Base-by-base conservation (phyloP, 2,329 filamentous ascomycete genomes). In the Fusarium subtropicale region DNA sequence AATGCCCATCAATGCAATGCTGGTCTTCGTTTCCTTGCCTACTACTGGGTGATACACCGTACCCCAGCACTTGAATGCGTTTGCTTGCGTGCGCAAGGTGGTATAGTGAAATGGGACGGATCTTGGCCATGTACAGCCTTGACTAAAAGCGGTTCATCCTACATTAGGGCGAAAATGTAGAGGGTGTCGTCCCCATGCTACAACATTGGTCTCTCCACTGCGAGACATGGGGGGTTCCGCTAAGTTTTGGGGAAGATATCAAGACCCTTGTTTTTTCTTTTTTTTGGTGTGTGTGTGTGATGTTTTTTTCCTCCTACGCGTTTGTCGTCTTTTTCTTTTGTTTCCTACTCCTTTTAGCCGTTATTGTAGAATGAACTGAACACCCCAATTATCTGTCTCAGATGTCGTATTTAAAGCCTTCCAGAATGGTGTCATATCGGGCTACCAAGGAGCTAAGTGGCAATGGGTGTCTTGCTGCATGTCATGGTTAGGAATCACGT, bases 151-250 rank as follows among this genome's bases (percentile, higher is more conserved):
- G 74, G 72, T 74, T 75, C 68, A 60, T 72, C 73, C 68, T 75
- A 77, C 76, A 78, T 78, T 78, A 77, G 76, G 68, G 72, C 70
- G 66, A 51, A 66, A 71, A 69, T 69, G 74, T 64, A 68, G 76
- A 76, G 76, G 76, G 75, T 77, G 71, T 60, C 70, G 75, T 75
- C 51, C 60, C 53, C 53, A 46, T 75, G 75, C 68, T 68, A 56
- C 60, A 60, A 73, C 70, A 68, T 53, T 55, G 50, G 57, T 45
- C 56, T 71, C 72, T 64, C 71, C 71, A 74, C 72, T 59, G 31
- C 48, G n/a, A 42, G 62, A 69, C 68, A 71, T 62, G 60, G 71
- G 71, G 52, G 60, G 56, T 42, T 56, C 66, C 59, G 67, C 54
- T 56, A 55, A 47, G 56, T 61, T 65, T 59, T 73, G 71, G 71